Evolutionary conservation across 1,284 basidiomycete genomes (phyloP).

Genomic region (Cryptococcus sp.): DNA sequence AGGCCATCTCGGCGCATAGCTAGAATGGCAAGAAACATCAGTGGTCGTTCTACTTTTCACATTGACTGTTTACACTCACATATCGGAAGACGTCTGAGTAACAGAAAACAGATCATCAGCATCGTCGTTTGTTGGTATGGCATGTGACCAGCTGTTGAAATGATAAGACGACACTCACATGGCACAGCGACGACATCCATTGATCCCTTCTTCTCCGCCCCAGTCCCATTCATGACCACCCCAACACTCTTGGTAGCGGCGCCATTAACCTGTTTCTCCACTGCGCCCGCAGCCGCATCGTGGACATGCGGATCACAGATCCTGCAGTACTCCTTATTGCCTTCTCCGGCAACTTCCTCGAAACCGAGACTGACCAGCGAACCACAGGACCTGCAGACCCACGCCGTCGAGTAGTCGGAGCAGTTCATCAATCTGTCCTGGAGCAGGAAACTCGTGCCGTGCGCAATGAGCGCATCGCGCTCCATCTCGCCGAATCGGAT

Average conservation of each 20-base stretch:
- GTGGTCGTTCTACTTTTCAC: neutral
- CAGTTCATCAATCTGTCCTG: slow-evolving; percentile 99
- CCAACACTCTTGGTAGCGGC: slow-evolving; percentile 18
- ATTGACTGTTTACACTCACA: slow-evolving; percentile 58
- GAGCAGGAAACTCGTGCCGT: slow-evolving; percentile 95
- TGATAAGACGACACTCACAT: slow-evolving; percentile 53
- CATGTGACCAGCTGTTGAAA: neutral
- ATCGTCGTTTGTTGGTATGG: no score
- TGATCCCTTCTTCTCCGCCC: slow-evolving; percentile 61
- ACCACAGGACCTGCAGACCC: slow-evolving; percentile 96
- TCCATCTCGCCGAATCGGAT: slow-evolving; percentile 99
- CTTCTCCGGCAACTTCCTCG: slow-evolving; percentile 71
- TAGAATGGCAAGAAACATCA: slow-evolving; percentile 18
- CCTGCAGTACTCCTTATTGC: slow-evolving; percentile 78
- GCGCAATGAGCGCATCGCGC: slow-evolving; percentile 95
- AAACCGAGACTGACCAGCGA: slow-evolving; percentile 94
- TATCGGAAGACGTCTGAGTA: slow-evolving; percentile 75
- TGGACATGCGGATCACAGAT: slow-evolving; percentile 72
- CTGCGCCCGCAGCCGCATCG: slow-evolving; percentile 22
- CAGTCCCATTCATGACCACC: slow-evolving; percentile 52
- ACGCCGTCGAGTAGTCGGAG: slow-evolving; percentile 97
- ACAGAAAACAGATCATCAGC: slow-evolving; percentile 6
- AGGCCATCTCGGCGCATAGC: slow-evolving; percentile 61
- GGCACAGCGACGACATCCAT: slow-evolving; percentile 94
- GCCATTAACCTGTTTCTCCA: slow-evolving; percentile 29